phyloP scores from a whole-genome alignment of 495 filamentous ascomycete species.

The Pseudevernia furfuracea region DNA sequence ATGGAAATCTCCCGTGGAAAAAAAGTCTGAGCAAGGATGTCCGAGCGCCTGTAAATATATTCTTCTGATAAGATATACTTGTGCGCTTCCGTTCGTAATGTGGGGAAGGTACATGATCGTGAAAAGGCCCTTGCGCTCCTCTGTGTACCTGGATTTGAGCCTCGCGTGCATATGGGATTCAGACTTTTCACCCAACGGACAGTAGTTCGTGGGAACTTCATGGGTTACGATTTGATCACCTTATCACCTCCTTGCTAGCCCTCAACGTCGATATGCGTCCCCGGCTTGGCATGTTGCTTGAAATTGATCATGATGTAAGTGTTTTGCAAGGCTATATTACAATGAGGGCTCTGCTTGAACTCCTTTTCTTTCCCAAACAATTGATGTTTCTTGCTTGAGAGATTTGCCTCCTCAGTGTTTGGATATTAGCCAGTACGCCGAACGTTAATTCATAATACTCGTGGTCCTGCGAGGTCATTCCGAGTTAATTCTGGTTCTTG shows the following conservation, averaged over 20 bases:
- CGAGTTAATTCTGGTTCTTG: neutral
- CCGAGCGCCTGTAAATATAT: neutral
- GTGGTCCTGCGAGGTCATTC: neutral
- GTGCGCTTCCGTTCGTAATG: conserved; percentile 2
- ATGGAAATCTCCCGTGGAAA: neutral
- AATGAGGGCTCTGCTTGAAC: neutral
- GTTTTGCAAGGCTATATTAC: neutral
- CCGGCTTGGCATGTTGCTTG: neutral
- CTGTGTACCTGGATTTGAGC: neutral
- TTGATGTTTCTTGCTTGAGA: neutral
- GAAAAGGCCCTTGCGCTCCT: conserved; percentile 2
- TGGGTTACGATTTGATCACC: neutral
- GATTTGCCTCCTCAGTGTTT: neutral
- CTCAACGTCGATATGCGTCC: neutral
- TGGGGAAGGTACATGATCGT: neutral
- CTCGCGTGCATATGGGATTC: neutral
- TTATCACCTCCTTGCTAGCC: conserved; percentile 6
- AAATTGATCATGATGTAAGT: neutral
- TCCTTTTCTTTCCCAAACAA: neutral
- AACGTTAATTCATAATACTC: neutral
- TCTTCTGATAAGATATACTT: neutral
- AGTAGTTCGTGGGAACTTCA: neutral
- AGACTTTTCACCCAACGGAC: neutral
- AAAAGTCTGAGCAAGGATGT: neutral
- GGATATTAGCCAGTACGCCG: neutral